phyloP scores from a whole-genome alignment of 441 rosid genomes.

The Rhodomyrtus psidioides region DNA sequence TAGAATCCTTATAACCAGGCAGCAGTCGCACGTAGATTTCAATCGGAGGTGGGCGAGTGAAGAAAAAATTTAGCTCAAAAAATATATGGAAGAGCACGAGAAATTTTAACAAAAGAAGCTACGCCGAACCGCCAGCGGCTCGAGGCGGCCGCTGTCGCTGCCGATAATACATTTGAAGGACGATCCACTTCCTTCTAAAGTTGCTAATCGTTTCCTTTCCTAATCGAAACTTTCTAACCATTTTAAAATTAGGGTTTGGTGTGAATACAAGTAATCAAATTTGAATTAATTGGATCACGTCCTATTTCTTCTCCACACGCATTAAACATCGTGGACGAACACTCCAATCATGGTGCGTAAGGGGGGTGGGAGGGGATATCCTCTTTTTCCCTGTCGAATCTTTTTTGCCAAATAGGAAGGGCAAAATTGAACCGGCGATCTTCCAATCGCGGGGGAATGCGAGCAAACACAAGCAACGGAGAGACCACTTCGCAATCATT shows the following conservation, averaged over 20 bases:
- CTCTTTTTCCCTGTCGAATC: background rate
- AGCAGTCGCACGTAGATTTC: background rate
- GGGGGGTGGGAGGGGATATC: background rate
- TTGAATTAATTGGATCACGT: background rate
- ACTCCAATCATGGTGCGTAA: background rate
- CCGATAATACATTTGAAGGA: background rate
- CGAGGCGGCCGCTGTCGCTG: accelerated
- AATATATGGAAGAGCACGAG: background rate
- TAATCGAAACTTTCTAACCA: background rate
- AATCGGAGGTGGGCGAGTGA: background rate
- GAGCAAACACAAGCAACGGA: background rate
- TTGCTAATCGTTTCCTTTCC: background rate
- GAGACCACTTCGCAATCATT: background rate
- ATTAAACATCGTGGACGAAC: background rate
- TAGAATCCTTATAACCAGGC: background rate
- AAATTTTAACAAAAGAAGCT: background rate
- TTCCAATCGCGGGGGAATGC: background rate
- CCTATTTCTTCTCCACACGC: background rate
- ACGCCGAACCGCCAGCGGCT: background rate
- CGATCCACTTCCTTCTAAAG: background rate
- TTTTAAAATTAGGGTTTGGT: background rate
- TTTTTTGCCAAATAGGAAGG: background rate
- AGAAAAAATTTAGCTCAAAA: background rate
- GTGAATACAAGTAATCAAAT: background rate
- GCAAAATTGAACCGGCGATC: no score